Evolutionary conservation across 1,284 basidiomycete genomes (phyloP), one percentile per base, ranked within the genome.

Genomic region (Cryptococcus jaspeensis): DNA sequence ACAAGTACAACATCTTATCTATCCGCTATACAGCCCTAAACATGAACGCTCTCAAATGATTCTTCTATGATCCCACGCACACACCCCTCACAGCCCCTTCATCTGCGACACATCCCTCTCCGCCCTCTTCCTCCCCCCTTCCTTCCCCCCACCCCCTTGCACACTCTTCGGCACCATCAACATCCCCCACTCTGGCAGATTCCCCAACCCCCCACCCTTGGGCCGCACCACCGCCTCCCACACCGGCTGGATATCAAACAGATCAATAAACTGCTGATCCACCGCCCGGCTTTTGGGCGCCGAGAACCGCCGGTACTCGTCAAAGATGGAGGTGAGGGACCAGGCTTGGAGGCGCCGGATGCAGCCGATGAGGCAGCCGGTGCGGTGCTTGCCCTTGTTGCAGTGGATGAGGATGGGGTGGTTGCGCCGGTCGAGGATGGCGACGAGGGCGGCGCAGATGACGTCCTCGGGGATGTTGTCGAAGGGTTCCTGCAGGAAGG

Each of bases 301-400:
- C 15, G 77, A 79, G 64, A 81, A 83, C 3, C 80, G 73, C 9
- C 81, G 67, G 63, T 84, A 78, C 56, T 84, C 82, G 68, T 83
- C 82, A 56, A 83, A 82, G 49, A 81, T 81, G 1, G 79, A 79
- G 0, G 81, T 81, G 16, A 81, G 67, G 35, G 79, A 79, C 82
- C 82, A 83, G 15, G 78, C 74, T 62, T 83, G 82, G 8, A 82
- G 63, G 44, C 82, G 78, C 2, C 82, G 71, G 9, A 84, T 72
- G 62, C 81, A 83, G 4, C 82, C 82, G 7, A 84, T 79, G 28
- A 84, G 68, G 62, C 82, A 83, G 1, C 82, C 82, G 0, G 82
- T 84, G 1, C 82, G 77, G 58, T 84, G 82, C 74, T 83, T 84
- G 53, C 82, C 82, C 69, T 83, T 83, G 72, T 84, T 84, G 72